phyloP scores from a whole-genome alignment of 1,284 basidiomycete genomes.

The Puccinia horiana region DNA sequence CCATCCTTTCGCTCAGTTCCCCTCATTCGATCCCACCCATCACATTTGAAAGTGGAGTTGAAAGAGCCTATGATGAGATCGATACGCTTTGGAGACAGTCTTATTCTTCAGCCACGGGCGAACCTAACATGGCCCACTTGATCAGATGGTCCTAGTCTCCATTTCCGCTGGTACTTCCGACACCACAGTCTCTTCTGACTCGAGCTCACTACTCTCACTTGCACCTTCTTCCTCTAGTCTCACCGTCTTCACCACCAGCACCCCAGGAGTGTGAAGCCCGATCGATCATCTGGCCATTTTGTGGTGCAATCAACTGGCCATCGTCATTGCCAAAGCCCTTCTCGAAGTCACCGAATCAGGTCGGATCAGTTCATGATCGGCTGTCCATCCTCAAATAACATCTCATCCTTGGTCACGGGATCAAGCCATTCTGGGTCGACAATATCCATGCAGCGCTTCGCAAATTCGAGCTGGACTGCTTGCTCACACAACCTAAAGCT shows the following conservation, averaged over 20 bases:
- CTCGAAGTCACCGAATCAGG: conserved; percentile 66
- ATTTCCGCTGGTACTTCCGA: conserved; percentile 91
- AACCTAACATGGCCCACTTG: conserved; percentile 42
- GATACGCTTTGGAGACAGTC: conserved; percentile 59
- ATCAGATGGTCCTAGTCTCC: conserved; percentile 69
- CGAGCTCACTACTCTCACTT: conserved; percentile 69
- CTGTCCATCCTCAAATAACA: conserved; percentile 39
- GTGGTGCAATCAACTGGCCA: conserved; percentile 97
- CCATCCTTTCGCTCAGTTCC: conserved; percentile 90
- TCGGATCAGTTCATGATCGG: conserved; percentile 39
- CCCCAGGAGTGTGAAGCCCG: conserved; percentile 89
- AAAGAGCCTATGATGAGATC: conserved; percentile 68
- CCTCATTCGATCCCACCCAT: conserved; percentile 87
- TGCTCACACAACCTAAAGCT: neutral
- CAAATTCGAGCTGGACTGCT: conserved; percentile 6
- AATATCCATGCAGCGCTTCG: conserved; percentile 22
- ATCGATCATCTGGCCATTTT: conserved; percentile 96
- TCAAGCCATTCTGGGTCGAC: conserved; percentile 31
- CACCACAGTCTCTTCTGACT: conserved; percentile 87
- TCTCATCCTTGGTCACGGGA: conserved; percentile 47
- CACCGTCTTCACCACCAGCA: conserved; percentile 79
- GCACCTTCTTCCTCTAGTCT: conserved; percentile 63
- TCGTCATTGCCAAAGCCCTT: conserved; percentile 76
- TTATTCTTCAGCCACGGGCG: conserved; percentile 61
- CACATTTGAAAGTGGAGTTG: conserved; percentile 78